Evolutionary conservation across 2,329 filamentous ascomycete species (phyloP).

Genomic region (Pseudogymnoascus sp.): DNA sequence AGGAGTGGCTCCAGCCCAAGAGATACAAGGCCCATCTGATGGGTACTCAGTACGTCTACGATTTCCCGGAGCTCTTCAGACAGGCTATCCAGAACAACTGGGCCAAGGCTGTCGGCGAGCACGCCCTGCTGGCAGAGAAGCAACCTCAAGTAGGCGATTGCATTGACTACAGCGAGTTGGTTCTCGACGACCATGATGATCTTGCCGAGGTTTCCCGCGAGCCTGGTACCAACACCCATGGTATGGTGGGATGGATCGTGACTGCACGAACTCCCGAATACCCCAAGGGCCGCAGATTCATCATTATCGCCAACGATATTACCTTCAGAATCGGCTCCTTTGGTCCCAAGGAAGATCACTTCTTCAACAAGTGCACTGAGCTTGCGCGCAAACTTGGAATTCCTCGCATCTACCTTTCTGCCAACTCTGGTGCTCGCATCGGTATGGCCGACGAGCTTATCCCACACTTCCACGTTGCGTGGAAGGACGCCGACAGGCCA

Average conservation of each 20-base stretch:
- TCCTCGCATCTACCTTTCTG: constrained; percentile 93
- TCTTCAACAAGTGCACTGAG: constrained; percentile 99
- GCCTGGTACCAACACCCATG: constrained; percentile 87
- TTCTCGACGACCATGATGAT: constrained; percentile 88
- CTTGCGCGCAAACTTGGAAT: constrained; percentile 89
- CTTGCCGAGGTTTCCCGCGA: constrained; percentile 89
- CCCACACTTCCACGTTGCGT: constrained; percentile 92
- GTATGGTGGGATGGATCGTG: constrained; percentile 98
- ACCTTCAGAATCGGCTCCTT: constrained; percentile 99
- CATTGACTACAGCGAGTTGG: constrained; percentile 87
- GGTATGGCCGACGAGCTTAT: constrained; percentile 96
- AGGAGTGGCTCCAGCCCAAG: constrained; percentile 98
- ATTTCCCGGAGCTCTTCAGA: constrained; percentile 98
- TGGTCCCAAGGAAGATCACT: constrained; percentile 90
- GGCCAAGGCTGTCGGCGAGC: constrained; percentile 65
- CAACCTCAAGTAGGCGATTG: constrained; percentile 82
- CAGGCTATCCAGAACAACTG: constrained; percentile 96
- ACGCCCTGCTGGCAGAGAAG: constrained; percentile 66
- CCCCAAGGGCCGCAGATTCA: constrained; percentile 80
- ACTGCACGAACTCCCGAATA: constrained; percentile 94
- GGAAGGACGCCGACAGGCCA: constrained; percentile 76
- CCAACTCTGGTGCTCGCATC: constrained; percentile 96
- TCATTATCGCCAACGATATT: constrained; percentile 98
- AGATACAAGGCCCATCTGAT: constrained; percentile 98
- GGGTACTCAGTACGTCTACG: constrained; percentile 98